These are phyloP conservation scores for Nemania abortiva DNA, from an alignment of 2,329 filamentous ascomycete species.

Conservation along the genomic window DNA sequence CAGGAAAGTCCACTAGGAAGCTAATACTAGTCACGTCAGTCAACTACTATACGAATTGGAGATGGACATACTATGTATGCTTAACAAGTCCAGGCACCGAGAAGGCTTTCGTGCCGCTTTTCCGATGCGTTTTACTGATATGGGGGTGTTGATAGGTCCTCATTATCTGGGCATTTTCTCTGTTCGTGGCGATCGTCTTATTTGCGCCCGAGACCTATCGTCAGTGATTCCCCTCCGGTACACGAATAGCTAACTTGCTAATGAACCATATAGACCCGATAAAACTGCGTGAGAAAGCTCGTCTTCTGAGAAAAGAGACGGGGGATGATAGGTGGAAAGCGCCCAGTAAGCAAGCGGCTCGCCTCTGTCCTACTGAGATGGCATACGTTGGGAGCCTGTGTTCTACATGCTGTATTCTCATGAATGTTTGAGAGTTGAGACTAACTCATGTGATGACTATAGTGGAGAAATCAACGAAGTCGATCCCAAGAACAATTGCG, in stretches of 20 bases:
- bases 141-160: constrained; percentile 61
- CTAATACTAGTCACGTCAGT: constrained; percentile 52
- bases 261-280: constrained; percentile 65
- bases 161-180: constrained; percentile 80
- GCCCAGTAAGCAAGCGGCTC: constrained; percentile 58
- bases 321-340: constrained; percentile 82
- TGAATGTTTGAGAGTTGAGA: background rate
- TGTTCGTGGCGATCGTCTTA: constrained; percentile 73
- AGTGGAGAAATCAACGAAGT: constrained; percentile 76
- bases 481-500: constrained; percentile 71
- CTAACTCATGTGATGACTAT: constrained; percentile 1
- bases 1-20: background rate
- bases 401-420: background rate
- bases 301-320: constrained; percentile 76
- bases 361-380: background rate
- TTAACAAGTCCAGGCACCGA: background rate
- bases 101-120: background rate
- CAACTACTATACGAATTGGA: constrained; percentile 79
- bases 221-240: constrained; percentile 51
- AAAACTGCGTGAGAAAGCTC: constrained; percentile 79
- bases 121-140: constrained; percentile 23
- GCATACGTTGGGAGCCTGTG: background rate
- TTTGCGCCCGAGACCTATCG: constrained; percentile 91
- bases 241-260: background rate
- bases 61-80: constrained; percentile 81